Evolutionary conservation across 1,139 yeast genomes (phyloP).

Genomic region (Nakaseomyces delphensis): DNA sequence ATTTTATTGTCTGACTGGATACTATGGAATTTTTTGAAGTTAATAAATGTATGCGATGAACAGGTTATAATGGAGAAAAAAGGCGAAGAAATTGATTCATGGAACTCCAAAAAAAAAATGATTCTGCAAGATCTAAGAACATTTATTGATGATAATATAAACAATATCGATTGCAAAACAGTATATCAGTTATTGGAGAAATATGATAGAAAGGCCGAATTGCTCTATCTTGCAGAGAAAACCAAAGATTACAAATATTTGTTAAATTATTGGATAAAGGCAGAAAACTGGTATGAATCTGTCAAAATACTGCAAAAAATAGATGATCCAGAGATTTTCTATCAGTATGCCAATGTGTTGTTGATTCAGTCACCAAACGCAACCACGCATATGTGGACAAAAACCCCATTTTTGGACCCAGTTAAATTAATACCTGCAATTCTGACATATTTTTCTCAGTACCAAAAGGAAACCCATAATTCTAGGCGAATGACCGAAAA

Average conservation of each 20-base stretch:
- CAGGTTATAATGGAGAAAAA: constrained; percentile 25
- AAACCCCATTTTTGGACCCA: constrained; percentile 42
- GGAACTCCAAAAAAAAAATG: constrained; percentile 18
- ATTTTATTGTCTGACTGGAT: constrained; percentile 72
- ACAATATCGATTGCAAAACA: constrained; percentile 51
- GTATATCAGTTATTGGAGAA: constrained; percentile 64
- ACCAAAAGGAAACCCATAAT: constrained; percentile 19
- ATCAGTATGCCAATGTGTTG: constrained; percentile 59
- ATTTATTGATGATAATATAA: constrained; percentile 46
- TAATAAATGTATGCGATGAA: constrained; percentile 42
- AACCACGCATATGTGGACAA: constrained; percentile 76
- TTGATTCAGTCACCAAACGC: constrained; percentile 58
- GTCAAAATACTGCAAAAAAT: constrained; percentile 40
- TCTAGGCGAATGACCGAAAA: constrained; percentile 38
- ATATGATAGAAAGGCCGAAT: constrained; percentile 55
- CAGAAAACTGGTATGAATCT: constrained; percentile 68
- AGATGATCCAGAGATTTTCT: constrained; percentile 45
- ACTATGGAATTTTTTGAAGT: constrained; percentile 54
- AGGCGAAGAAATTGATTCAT: constrained; percentile 16
- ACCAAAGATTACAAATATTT: constrained; percentile 64
- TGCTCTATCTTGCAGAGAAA: constrained; percentile 59
- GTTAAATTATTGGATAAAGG: constrained; percentile 56
- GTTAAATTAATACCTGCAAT: constrained; percentile 67
- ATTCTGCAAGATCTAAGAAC: constrained; percentile 37
- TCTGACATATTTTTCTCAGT: constrained; percentile 51